A percentile compares a stretch with the other conserved stretches of the same genome.
Evolutionary conservation across 179 eudicot species (phyloP).

Genomic region (Silene coronaria): DNA sequence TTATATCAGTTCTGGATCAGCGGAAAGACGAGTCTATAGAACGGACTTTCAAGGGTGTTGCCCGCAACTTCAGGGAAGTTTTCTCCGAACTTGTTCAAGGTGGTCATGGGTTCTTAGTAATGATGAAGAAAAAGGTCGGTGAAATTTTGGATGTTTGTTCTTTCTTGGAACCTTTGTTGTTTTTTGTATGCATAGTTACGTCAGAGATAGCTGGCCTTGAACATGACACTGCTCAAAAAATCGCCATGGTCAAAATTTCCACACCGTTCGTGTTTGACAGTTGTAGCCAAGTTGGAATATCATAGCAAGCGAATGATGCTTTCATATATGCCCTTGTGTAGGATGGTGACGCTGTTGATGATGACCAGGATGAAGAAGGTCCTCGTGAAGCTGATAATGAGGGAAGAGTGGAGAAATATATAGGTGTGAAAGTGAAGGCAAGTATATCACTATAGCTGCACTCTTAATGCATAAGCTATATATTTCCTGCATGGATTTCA

Average conservation of each 20-base stretch:
- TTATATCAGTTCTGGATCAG: conserved; percentile 74
- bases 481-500: background rate
- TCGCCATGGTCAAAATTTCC: background rate
- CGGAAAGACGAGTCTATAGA: conserved; percentile 97
- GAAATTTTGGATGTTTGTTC: background rate
- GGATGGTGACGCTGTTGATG: conserved; percentile 82
- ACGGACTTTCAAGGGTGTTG: conserved; percentile 97
- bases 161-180: conserved; percentile 5
- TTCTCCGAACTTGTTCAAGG: conserved; percentile 97
- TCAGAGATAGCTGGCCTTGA: background rate
- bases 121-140: conserved; percentile 97
- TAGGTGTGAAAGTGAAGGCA: conserved; percentile 98
- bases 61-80: conserved; percentile 92
- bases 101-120: conserved; percentile 87
- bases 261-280: background rate
- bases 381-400: conserved; percentile 69
- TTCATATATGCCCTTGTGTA: conserved; percentile 18
- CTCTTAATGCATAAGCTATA: background rate
- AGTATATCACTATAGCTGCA: conserved; percentile 21
- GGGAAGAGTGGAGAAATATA: conserved; percentile 93
- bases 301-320: background rate
- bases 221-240: background rate
- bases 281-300: background rate
- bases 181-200: conserved; percentile 1
- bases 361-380: conserved; percentile 80